These are phyloP conservation scores for Rhodotorula sp. DNA, from an alignment of 1,284 basidiomycete genomes.

Conservation along the genomic window DNA sequence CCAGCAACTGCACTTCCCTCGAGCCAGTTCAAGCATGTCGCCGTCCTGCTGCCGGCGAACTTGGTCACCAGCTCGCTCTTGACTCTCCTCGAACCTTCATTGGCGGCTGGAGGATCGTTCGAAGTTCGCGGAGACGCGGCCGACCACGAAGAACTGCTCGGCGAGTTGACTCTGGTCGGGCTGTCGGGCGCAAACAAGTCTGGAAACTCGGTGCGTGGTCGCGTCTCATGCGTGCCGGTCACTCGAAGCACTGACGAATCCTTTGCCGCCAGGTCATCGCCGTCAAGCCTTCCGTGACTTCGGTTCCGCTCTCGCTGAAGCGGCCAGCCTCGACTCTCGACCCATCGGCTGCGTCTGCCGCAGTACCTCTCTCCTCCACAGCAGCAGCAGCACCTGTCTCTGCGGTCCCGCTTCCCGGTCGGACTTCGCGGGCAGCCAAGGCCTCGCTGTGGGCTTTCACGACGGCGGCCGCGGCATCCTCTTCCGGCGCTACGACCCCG, in stretches of 20 bases:
- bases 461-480: constrained; percentile 22
- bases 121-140: constrained; percentile 30
- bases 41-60: constrained; percentile 32
- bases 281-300: constrained; percentile 27
- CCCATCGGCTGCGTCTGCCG: constrained; percentile 52
- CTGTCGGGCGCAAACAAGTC: constrained; percentile 25
- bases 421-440: constrained; percentile 59
- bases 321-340: constrained; percentile 32
- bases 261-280: constrained; percentile 18
- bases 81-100: constrained; percentile 30
- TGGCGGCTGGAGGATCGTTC: constrained; percentile 29
- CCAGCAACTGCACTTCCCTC: constrained; percentile 26
- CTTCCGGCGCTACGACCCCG: constrained; percentile 52
- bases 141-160: constrained; percentile 21
- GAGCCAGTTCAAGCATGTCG: constrained; percentile 25
- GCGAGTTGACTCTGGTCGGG: constrained; percentile 34
- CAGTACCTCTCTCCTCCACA: constrained; percentile 44
- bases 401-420: constrained; percentile 39
- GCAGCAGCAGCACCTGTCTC: not conserved
- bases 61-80: constrained; percentile 35
- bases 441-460: constrained; percentile 71
- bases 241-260: not conserved
- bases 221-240: not conserved
- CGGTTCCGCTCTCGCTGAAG: constrained; percentile 37
- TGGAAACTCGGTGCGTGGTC: constrained; percentile 4